Conservation (phyloP, 352 stramenopile genomes). For the Phytophthora quininea region DNA sequence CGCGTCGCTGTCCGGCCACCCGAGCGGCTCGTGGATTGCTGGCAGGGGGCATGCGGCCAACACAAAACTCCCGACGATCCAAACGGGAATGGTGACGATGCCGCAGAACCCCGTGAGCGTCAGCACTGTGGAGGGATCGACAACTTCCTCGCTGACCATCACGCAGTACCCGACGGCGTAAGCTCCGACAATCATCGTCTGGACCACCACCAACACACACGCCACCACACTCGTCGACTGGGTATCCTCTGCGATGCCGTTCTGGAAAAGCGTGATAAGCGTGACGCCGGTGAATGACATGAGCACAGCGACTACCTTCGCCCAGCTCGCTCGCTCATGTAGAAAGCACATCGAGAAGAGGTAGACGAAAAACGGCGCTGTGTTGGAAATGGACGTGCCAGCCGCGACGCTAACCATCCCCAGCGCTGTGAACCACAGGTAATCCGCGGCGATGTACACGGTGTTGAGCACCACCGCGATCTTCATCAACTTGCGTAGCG, state of each 20-base stretch:
- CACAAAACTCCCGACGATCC: constrained; percentile 36
- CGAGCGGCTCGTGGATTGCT: constrained; percentile 38
- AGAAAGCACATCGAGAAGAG: constrained; percentile 57
- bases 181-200: constrained; percentile 27
- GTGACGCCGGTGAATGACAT: constrained; percentile 43
- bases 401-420: constrained; percentile 47
- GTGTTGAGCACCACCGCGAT: constrained; percentile 40
- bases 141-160: constrained; percentile 28
- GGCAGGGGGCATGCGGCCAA: constrained; percentile 28
- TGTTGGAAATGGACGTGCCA: constrained; percentile 52
- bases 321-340: constrained; percentile 31
- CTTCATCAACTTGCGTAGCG: constrained; percentile 13
- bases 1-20: constrained; percentile 27
- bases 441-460: constrained; percentile 47
- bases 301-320: constrained; percentile 38
- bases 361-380: constrained; percentile 56
- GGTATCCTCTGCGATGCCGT: background rate
- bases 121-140: constrained; percentile 37
- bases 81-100: constrained; percentile 40
- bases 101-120: constrained; percentile 40
- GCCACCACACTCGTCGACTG: constrained; percentile 31
- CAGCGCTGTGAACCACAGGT: constrained; percentile 53
- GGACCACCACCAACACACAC: constrained; percentile 37
- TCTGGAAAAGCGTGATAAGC: constrained; percentile 40
- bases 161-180: constrained; percentile 46